phyloP scores from a whole-genome alignment of 164 flowering plant genomes.

The Akebia trifoliata region DNA sequence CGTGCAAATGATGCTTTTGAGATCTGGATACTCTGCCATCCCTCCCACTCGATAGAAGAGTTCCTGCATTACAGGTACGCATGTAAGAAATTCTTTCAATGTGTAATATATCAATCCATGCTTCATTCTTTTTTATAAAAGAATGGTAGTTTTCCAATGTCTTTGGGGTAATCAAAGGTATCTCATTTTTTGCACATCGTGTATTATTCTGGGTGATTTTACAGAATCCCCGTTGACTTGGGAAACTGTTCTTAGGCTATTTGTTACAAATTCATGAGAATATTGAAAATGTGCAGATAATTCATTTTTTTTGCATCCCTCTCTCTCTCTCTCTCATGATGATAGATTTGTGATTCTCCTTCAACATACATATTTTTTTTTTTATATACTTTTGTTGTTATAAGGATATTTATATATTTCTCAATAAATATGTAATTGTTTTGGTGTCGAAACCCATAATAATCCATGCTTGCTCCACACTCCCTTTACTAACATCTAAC shows the following conservation, averaged over 20 bases:
- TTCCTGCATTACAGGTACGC: conserved; percentile 18
- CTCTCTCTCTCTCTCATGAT: too few species aligned
- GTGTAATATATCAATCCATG: conserved; percentile 29
- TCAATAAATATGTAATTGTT: too few species aligned
- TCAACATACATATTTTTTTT: too few species aligned
- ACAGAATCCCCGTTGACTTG: conserved; percentile 34
- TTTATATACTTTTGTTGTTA: too few species aligned
- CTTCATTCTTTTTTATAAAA: conserved; percentile 14
- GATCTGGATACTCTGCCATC: conserved; percentile 13
- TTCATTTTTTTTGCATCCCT: conserved; percentile 39
- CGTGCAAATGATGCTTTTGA: conserved; percentile 6
- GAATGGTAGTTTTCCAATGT: conserved; percentile 23
- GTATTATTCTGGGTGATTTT: too few species aligned
- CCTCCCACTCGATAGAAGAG: conserved; percentile 8
- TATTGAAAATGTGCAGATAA: conserved; percentile 65
- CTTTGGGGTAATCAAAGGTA: too few species aligned
- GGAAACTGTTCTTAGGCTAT: conserved; percentile 35
- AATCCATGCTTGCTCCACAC: too few species aligned
- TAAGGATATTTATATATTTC: too few species aligned
- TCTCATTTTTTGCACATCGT: too few species aligned
- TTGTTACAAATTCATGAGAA: conserved; percentile 48
- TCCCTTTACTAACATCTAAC: too few species aligned
- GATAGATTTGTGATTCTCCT: too few species aligned
- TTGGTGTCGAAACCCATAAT: too few species aligned
- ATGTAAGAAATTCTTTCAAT: conserved; percentile 23